Evolutionary conservation across 352 stramenopile species (phyloP), one percentile per base, ranked within the genome.

Genomic region (Phytopythium vexans): DNA sequence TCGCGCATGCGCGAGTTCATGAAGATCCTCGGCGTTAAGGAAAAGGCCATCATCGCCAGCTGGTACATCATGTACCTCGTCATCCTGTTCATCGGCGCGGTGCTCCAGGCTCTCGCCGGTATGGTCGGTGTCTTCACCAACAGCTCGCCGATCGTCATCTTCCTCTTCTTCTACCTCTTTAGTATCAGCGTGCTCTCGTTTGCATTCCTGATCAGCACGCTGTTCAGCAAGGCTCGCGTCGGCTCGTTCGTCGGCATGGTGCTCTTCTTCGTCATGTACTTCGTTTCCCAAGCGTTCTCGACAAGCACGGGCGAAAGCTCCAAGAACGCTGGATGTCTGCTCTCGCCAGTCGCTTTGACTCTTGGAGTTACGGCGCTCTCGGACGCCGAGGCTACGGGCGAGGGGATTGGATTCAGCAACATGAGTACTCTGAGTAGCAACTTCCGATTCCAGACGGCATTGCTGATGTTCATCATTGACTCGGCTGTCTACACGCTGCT

Each of bases 21-120:
- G 68, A 92, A 92, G 61, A 81, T 86, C 43, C 85, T 98, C 54
- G 94, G 94, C 14, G 74, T 98, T 27, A 93, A 64, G 8, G 78
- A 92, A 44, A 68, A 56, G 10, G 65, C 60, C n/a, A 89, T 92
- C 47, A 65, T 87, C 14, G 48, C 71, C 32, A 81, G 68, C 21
- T 92, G 81, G 81, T 89, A 84, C 54, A 75, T 98, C 49, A 95
- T 86, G 34, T 97, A 97, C 73, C 60, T 86, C 3, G 33, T 78
- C 15, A 89, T 97, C 41, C 61, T 97, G 21, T 60, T 95, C 14
- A 40, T 92, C 12, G 72, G 79, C 0, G 70, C 73, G 0, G 42
- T 93, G 4, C 40, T 79, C 4, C 86, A 94, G 40, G 56, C 79
- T 0, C 45, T 75, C 3, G 74, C 72, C 2, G 73, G 71, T 1